Evolutionary conservation across 495 filamentous ascomycete species (phyloP), one percentile per base, ranked within the genome.

Genomic region (Wilcoxina mikolae): DNA sequence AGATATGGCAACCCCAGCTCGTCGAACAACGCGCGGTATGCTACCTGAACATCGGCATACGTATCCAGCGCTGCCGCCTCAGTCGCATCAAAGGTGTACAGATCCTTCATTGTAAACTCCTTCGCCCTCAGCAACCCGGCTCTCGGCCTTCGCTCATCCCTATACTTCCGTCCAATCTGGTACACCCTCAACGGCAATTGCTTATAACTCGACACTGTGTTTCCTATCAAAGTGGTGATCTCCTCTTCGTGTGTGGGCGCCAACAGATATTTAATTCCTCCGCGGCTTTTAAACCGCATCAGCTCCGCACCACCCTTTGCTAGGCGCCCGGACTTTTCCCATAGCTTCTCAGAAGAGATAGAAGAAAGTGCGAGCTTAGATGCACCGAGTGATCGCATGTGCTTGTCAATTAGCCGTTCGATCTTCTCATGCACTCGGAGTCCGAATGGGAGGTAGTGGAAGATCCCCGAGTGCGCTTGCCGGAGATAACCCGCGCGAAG

Each of bases 241-340:
- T 98, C 91, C 66, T 98, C 91, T 61, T 98, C 91, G 58, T 98
- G 93, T 0, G 91, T 98, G 1, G 91, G 91, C 2, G 91, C 82
- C 17, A 98, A 76, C 24, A 98, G 69, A 54, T 82, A 86, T 17
- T 76, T 75, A 12, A 77, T 71, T 23, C 83, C 79, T 68, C 83
- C 91, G 35, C 90, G 76, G 66, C 95, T 90, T 22, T 75, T 71
- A 43, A 98, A 77, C 33, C 75, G 76, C 65, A 96, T 93, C 18
- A 95, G 72, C 66, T 87, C 83, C 35, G 76, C 74, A n/a, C 75
- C 72, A 33, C 70, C 60, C 59, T 70, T 56, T 25, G 72, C 73
- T 27, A 83, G 67, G 56, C 85, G 70, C 33, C 81, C 76, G 33
- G 78, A 78, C 63, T 78, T 77, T 56, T 78, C 72, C 91, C 91